Evolutionary conservation across 2,329 filamentous ascomycete species (phyloP).

Genomic region (Hymenoscyphus repandus): DNA sequence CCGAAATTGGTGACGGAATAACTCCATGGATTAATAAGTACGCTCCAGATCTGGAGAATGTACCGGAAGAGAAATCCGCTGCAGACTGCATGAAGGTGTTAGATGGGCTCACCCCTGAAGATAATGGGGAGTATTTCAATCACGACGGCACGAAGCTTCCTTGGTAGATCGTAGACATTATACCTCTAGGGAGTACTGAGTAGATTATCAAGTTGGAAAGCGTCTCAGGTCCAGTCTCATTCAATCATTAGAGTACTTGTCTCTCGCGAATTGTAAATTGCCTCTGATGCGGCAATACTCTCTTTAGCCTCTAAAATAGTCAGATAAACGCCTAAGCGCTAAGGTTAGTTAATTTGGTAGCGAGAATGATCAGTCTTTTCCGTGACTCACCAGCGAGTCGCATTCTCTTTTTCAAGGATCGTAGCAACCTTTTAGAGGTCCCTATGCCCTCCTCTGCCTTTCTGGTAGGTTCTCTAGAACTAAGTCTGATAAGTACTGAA

Average conservation of each 20-base stretch:
- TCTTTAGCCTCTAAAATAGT: neutral
- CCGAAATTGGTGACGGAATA: slow-evolving; percentile 9
- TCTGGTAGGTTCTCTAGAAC: too few relatives aligned
- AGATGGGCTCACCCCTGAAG: slow-evolving; percentile 6
- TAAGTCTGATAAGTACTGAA: too few relatives aligned
- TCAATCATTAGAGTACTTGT: neutral
- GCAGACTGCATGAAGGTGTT: slow-evolving; percentile 7
- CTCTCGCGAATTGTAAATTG: neutral
- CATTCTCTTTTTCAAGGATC: too few relatives aligned
- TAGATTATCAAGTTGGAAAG: too few relatives aligned
- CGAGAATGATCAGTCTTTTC: too few relatives aligned
- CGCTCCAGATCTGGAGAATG: slow-evolving; percentile 2
- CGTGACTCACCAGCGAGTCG: too few relatives aligned
- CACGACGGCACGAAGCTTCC: slow-evolving; percentile 13
- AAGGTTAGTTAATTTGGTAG: neutral
- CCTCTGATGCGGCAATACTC: neutral
- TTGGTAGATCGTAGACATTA: slow-evolving; percentile 2
- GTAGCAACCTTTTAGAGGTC: too few relatives aligned
- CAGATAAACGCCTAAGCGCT: neutral
- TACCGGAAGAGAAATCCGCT: slow-evolving; percentile 5
- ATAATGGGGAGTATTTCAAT: slow-evolving; percentile 9
- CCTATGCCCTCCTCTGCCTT: too few relatives aligned
- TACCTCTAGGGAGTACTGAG: neutral
- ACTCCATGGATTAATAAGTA: slow-evolving; percentile 8
- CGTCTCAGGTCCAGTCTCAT: neutral